Percentiles rank a stretch among this genome's conserved stretches.
phyloP scores from a whole-genome alignment of 2,329 filamentous ascomycete species.

The Aspergillus glaucus region DNA sequence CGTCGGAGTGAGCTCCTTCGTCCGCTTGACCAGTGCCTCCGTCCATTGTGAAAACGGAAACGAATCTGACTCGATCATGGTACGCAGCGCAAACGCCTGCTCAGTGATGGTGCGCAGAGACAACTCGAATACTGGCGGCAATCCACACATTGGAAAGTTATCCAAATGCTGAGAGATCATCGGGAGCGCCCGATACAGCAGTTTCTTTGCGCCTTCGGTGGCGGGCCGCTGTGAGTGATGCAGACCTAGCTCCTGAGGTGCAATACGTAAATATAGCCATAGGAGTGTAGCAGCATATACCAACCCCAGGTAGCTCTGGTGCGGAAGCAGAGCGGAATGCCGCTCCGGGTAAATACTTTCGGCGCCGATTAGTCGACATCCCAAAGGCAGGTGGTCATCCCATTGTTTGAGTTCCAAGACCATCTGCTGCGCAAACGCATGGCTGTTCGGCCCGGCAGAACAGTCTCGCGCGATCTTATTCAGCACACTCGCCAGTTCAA shows the following conservation, averaged over 20 bases:
- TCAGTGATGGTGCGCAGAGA: constrained; percentile 30
- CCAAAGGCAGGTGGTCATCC: constrained; percentile 30
- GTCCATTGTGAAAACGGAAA: constrained; percentile 32
- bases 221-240: constrained; percentile 27
- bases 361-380: constrained; percentile 30
- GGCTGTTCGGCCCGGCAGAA: constrained; percentile 21
- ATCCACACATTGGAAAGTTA: constrained; percentile 30
- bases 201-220: constrained; percentile 30
- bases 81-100: constrained; percentile 25
- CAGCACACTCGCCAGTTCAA: constrained; percentile 34
- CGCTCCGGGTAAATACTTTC: constrained; percentile 32
- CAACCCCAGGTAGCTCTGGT: constrained; percentile 34
- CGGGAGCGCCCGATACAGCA: constrained; percentile 29
- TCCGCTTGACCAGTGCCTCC: constrained; percentile 26
- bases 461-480: constrained; percentile 30
- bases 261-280: constrained; percentile 29
- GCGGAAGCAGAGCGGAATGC: constrained; percentile 31
- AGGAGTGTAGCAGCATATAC: constrained; percentile 32
- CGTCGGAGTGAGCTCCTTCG: constrained; percentile 16
- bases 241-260: constrained; percentile 24
- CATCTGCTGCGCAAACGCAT: constrained; percentile 28
- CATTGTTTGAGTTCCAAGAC: constrained; percentile 32
- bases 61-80: constrained; percentile 22
- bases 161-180: constrained; percentile 33
- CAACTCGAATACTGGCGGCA: constrained; percentile 35